Base-by-base conservation (phyloP, 2,329 filamentous ascomycete genomes). In the Hysterium pulicare region DNA sequence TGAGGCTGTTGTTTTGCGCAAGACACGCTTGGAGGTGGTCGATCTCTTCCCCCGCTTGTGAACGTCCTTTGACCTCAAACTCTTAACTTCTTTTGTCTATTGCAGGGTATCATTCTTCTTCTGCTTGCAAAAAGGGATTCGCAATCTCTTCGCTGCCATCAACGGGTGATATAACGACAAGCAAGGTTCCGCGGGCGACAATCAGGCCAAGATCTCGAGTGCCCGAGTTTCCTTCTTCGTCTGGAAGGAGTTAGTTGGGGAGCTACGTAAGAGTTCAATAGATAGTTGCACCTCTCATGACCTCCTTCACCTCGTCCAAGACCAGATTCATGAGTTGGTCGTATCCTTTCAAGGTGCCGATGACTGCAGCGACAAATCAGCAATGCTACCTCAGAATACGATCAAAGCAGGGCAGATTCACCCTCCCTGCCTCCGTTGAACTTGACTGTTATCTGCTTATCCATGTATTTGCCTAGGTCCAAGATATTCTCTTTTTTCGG, bases 401-500 rank as follows among this genome's bases (percentile, higher is more conserved):
- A 32, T 42, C 33, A 40, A 36, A 23, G 17, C 34, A 40, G 16
- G 41, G 22, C 38, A 65, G n/a, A 46, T 77, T 48, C 64, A 93
- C 90, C 87, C 76, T 96, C 90, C 47, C 91, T 76, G 1, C 93
- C 93, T 32, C 93, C 93, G 62, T 89, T 96, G 69, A 98, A 97
- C 72, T 97, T 97, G 65, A 98, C 90, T 8, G 80, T 86, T 55
- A 98, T 89, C 63, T 86, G 79, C 79, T 96, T 95, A 70, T 98
- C 90, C 86, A 95, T 90, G 70, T 97, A 98, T 73, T 95, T 95
- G 64, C 78, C 82, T 59, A 98, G 71, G 64, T 98, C 91, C 41
- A 98, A 81, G 59, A 98, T 98, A 68, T 96, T 97, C 71, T 98
- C 93, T 77, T 97, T 97, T 82, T 95, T 96, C 47, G 90, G 88